A percentile compares a stretch with the other conserved stretches of the same genome.
These are phyloP conservation scores for Coemansia sp. DNA, from an alignment of 192 early-diverging fungal species.

Conservation along the genomic window DNA sequence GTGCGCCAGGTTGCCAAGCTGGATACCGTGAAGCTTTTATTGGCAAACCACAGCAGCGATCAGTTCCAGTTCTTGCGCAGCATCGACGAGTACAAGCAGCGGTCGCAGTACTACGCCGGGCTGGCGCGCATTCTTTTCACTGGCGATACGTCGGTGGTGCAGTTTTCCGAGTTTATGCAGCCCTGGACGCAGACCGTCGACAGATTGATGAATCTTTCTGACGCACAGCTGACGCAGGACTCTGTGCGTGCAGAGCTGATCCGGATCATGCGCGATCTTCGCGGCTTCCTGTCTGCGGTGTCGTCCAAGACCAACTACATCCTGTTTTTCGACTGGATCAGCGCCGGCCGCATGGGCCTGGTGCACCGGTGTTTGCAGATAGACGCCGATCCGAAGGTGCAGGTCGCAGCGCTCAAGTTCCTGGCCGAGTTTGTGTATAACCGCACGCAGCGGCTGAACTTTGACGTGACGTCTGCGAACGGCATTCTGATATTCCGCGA, in stretches of 20 bases:
- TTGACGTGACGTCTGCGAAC: conserved; percentile 83
- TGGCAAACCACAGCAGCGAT: conserved; percentile 72
- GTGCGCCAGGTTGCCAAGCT: conserved; percentile 77
- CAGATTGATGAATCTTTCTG: conserved; percentile 56
- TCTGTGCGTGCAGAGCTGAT: conserved; percentile 46
- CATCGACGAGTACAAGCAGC: conserved; percentile 60
- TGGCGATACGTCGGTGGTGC: conserved; percentile 59
- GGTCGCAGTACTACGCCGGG: conserved; percentile 75
- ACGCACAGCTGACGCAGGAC: conserved; percentile 59
- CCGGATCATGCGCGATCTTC: conserved; percentile 72
- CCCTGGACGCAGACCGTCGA: conserved; percentile 64
- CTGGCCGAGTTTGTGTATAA: conserved; percentile 81
- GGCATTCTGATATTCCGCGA: conserved; percentile 90
- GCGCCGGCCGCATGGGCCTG: conserved; percentile 65
- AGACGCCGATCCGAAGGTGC: conserved; percentile 56
- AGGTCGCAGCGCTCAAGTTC: conserved; percentile 75
- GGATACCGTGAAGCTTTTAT: conserved; percentile 65
- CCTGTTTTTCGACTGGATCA: conserved; percentile 87
- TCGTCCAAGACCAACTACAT: conserved; percentile 60
- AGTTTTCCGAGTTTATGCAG: conserved; percentile 72
- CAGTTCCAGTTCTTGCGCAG: conserved; percentile 70
- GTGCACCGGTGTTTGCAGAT: conserved; percentile 68
- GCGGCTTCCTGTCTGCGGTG: conserved; percentile 73
- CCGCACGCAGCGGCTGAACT: conserved; percentile 72
- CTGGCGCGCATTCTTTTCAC: conserved; percentile 76